Evolutionary conservation across 1,284 basidiomycete species (phyloP), one percentile per base, ranked within the genome.

Genomic region (Meripilus lineatus): DNA sequence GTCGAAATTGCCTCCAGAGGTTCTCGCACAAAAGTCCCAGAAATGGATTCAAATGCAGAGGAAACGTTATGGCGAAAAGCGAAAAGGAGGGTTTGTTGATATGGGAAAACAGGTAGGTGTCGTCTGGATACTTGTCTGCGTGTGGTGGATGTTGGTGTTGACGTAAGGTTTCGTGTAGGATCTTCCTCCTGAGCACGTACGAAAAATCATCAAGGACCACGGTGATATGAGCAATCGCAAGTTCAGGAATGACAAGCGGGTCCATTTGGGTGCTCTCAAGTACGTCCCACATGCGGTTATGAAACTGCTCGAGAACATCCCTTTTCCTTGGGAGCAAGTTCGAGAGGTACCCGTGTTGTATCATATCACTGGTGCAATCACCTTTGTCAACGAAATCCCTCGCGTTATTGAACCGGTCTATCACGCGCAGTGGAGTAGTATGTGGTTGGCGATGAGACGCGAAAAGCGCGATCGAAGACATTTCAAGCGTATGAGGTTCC

Each of bases 401-500:
- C 86, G 91, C 38, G 84, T 99, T 51, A 90, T 99, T 49, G 94
- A 98, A 63, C 96, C 96, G 4, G 81, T 99, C 17, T 99, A 97
- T 67, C 96, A 99, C 63, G 94, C 96, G 0, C 96, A 99, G 61
- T 99, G 96, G 96, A 94, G 93, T 58, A 90, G 92, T 3, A 99
- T 99, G 96, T 99, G 96, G 96, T 75, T 99, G 30, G 95, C 96
- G 17, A 99, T 99, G 96, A 80, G 96, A 54, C 75, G 96, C 54
- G 96, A 99, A 71, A 99, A 99, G 75, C 84, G 96, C 48, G 96
- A 99, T 65, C 89, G 96, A 61, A 77, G 96, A 43, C 96, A 99
- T 65, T 99, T 99, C 73, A 99, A 99, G 73, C 91, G 96, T 42
- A 99, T 99, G 94, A 85, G 96, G n/a, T 99, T 99, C 72, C 96